Evolutionary conservation across 2,329 filamentous ascomycete species (phyloP), one percentile per base, ranked within the genome.

Genomic region (Botrytis aclada): DNA sequence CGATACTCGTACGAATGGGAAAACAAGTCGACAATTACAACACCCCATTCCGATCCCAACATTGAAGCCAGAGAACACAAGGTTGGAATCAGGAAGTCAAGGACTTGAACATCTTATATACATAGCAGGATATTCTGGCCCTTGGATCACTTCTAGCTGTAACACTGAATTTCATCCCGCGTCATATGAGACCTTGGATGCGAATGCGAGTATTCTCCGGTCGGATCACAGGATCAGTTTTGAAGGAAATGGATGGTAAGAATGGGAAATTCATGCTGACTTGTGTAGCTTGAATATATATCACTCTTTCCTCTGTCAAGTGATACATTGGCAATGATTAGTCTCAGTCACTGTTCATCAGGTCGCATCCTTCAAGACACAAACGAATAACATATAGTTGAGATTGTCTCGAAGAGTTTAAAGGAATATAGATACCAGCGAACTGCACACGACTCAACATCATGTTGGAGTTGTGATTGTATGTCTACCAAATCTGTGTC

Each of bases 381-480:
- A 9, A 34, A 22, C n/a, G 9, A n/a, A 41, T 37, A 61, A 88
- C 85, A 77, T 87, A 2, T 88, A 89, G 74, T 84, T 83, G 0
- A 84, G 81, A 0, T 86, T 86, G 0, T 86, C 84, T 0, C 86
- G 85, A 7, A 51, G 51, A 47, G 1, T 1, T 12, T 10, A 37
- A 25, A 6, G 10, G 2, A 37, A 20, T 14, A 1, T 20, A 4
- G 6, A 3, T 7, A 7, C 5, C 37, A 32, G 4, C 18, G 9
- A 43, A n/a, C 20, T 0, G 8, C 10, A 65, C 7, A 34, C 20
- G 29, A 65, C 8, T 34, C 0, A 81, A 83, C 25, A 88, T 88
- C 86, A 89, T 58, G 85, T 89, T 66, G 87, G 85, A 0, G 87
- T 85, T 0, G 82, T 90, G 0, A 86, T 89, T 0, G 82, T 89